Evolutionary conservation across 805 yeast genomes (phyloP), one percentile per base, ranked within the genome.

Genomic region (Monosporozyma servazzii): DNA sequence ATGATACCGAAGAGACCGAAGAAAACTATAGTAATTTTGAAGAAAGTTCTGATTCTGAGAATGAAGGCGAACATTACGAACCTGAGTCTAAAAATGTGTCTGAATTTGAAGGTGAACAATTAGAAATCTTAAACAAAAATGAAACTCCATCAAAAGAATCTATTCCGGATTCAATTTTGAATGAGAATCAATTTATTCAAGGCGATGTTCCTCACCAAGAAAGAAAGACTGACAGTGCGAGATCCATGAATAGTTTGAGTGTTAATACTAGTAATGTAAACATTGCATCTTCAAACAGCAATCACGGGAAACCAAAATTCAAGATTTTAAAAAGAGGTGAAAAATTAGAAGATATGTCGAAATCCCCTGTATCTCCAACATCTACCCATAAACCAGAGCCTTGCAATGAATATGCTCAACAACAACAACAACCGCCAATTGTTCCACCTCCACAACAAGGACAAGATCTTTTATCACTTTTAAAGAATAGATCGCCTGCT

Each of bases 261-360:
- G 48, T 33, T 6, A 40, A 37, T 23, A 39, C 17, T 30, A 25
- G 17, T 2, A 45, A 30, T n/a, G 4, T 21, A 30, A 10, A 31
- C 18, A 18, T 44, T 44, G 23, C 45, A 10, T 13, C 51, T 13
- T 20, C 27, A 13, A 43, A n/a, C 39, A 7, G 27, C 7, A 47
- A 39, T 5, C 53, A 51, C 10, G 54, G 58, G 11, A 69, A 64
- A 50, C 69, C 67, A 3, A 71, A 54, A n/a, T 56, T 70, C 45
- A 69, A 63, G 51, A 40, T 71, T 2, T 48, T 71, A 50, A 72
- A 68, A 51, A 63, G 74, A 45, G 74, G 75, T 18, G 71, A 72
- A 51, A 59, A 58, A 3, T 50, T 71, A 20, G 60, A 57, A 15
- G 61, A 58, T 45, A 33, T 48, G 8, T 27, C 30, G 2, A 45